These are phyloP conservation scores for Ascomycota sp. DNA, from an alignment of 2,329 filamentous ascomycete species.

Conservation along the genomic window DNA sequence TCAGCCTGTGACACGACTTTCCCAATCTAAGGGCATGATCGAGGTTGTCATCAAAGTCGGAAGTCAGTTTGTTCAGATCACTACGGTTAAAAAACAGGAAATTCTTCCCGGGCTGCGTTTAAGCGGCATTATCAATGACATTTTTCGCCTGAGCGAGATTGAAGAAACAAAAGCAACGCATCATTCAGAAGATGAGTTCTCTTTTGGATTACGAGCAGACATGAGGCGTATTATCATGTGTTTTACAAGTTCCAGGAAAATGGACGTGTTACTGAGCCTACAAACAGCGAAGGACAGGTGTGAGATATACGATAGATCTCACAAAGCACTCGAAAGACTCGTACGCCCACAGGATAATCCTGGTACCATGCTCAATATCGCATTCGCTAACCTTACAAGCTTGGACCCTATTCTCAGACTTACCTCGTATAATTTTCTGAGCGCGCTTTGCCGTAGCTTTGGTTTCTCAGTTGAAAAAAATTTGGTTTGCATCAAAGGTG, in stretches of 20 bases:
- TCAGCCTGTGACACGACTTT: constrained; percentile 40
- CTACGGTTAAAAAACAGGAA: constrained; percentile 45
- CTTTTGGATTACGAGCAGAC: constrained; percentile 44
- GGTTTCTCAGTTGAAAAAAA: constrained; percentile 39
- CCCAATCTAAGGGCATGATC: constrained; percentile 47
- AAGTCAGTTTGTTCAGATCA: constrained; percentile 46
- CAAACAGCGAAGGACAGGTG: constrained; percentile 40
- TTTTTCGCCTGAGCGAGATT: constrained; percentile 43
- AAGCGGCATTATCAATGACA: constrained; percentile 44
- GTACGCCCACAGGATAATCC: constrained; percentile 49
- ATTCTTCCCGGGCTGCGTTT: constrained; percentile 38
- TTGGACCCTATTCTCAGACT: constrained; percentile 35
- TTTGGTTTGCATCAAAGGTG: constrained; percentile 39
- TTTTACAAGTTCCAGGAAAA: constrained; percentile 42
- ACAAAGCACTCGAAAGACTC: constrained; percentile 40
- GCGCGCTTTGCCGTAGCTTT: constrained; percentile 43
- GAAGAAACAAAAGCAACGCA: constrained; percentile 44
- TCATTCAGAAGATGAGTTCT: constrained; percentile 41
- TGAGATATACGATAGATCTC: constrained; percentile 35
- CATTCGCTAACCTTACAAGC: constrained; percentile 43
- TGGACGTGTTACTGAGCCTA: constrained; percentile 40
- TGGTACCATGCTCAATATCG: constrained; percentile 44
- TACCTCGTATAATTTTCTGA: constrained; percentile 44
- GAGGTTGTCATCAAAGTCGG: constrained; percentile 47
- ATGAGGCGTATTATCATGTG: constrained; percentile 51